Evolutionary conservation across 352 stramenopile genomes (phyloP), one percentile per base, ranked within the genome.

Genomic region (Aphanomyces astaci): DNA sequence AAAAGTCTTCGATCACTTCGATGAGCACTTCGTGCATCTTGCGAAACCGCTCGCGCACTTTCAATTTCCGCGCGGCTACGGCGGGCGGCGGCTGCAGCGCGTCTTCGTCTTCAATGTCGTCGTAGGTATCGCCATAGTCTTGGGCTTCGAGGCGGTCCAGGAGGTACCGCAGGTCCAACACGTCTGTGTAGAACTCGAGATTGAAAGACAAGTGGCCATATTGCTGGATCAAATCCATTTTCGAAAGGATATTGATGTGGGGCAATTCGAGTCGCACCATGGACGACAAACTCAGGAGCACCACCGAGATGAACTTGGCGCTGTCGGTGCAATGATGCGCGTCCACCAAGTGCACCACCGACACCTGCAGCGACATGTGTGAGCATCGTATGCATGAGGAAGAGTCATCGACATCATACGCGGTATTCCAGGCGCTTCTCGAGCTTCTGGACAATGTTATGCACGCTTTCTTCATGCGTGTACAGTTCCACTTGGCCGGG

Each of bases 401-500:
- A 9, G 36, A n/a, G n/a, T n/a, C n/a, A 27, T 17, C 36, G 5
- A 4, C n/a, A 7, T 28, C 62, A 32, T 82, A 97, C 75, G 72
- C 88, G 75, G 62, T 90, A 90, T 60, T 87, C 77, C 75, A 95
- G 30, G 15, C 30, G 87, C 62, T 94, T 94, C 72, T 97, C 80
- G 63, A 98, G 83, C 66, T 96, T 88, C 70, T 98, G 87, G 25
- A 99, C 82, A 63, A 99, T 92, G 68, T 89, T 95, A 64, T 92
- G 89, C 77, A 99, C 95, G 60, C 97, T 94, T n/a, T 91, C 85
- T 64, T 99, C 89, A 75, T 99, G 96, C n/a, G 96, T 99, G 76
- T 98, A 99, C 53, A 99, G 82, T 80, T 99, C 97, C 51, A 99
- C 90, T 82, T 99, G 97, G 0, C 97, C 97, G 1, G 97, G 96